Conservation (phyloP, 225 moss, liverwort and hornwort genomes). For the Physcomitrium patens region DNA sequence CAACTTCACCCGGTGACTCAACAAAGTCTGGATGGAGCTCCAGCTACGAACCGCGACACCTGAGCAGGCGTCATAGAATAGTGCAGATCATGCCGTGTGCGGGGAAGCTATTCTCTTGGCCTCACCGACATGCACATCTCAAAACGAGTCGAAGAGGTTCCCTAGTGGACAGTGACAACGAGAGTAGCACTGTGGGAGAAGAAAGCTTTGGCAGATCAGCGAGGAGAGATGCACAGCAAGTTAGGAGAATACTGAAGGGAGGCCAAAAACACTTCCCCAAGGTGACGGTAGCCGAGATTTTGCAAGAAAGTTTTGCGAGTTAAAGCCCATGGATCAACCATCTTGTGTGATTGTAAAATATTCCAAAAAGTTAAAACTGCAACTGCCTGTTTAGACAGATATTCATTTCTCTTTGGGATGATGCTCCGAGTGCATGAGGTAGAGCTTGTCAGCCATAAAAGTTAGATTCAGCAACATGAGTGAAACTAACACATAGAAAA, state of each 20-base stretch:
- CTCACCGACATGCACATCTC: slow-evolving; percentile 38
- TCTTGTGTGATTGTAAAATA: no score
- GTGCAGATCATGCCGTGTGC: slow-evolving; percentile 44
- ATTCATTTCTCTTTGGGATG: no score
- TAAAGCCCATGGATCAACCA: neutral
- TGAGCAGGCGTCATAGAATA: slow-evolving; percentile 10
- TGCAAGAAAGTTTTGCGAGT: slow-evolving; percentile 43
- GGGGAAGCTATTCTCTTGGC: slow-evolving; percentile 56
- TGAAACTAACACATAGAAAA: no score
- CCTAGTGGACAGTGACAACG: slow-evolving; percentile 47
- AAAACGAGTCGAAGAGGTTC: slow-evolving; percentile 36
- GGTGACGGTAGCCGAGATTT: slow-evolving; percentile 50
- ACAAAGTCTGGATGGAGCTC: slow-evolving; percentile 6
- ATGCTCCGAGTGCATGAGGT: no score
- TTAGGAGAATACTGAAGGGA: slow-evolving; percentile 47
- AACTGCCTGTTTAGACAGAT: no score
- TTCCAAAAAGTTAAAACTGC: no score
- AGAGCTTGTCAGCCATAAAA: no score
- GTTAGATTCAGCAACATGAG: no score
- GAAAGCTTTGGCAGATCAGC: slow-evolving; percentile 53
- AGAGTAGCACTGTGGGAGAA: slow-evolving; percentile 16
- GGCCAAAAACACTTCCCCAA: slow-evolving; percentile 40
- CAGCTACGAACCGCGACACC: neutral
- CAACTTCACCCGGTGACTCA: neutral
- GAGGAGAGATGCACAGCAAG: slow-evolving; percentile 46